These are phyloP conservation scores for Fomitiporia mediterranea DNA, from an alignment of 1,284 basidiomycete species.

Conservation along the genomic window DNA sequence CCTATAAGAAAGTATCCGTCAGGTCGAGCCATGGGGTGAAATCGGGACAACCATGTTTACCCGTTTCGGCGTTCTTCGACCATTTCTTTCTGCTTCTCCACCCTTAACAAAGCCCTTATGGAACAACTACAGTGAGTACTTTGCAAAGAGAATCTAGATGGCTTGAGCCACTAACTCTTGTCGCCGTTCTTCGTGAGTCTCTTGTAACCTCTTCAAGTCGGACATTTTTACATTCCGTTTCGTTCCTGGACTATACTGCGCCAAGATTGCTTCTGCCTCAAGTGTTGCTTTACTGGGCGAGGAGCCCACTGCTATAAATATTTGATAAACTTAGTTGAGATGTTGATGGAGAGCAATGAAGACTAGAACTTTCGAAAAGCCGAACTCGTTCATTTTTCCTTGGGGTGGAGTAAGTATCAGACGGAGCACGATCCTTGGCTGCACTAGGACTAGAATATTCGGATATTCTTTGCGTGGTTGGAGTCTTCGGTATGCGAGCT, in stretches of 20 bases:
- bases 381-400: background rate
- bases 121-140: background rate
- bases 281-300: background rate
- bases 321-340: background rate
- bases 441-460: background rate
- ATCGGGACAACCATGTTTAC: background rate
- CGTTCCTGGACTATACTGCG: background rate
- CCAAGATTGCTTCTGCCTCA: background rate
- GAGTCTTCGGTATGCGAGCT: background rate
- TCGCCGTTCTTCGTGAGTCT: background rate
- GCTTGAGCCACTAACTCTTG: constrained; percentile 1
- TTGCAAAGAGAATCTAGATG: no score
- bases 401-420: background rate
- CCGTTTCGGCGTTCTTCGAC: background rate
- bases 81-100: background rate
- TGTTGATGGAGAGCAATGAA: background rate
- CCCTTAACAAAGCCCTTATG: background rate
- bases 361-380: background rate
- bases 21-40: background rate
- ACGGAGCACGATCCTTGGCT: background rate
- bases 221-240: background rate
- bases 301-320: background rate
- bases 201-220: background rate
- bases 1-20: background rate
- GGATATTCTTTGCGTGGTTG: background rate